Conservation (phyloP, 352 stramenopile species). For the Pythium aristosporum region DNA sequence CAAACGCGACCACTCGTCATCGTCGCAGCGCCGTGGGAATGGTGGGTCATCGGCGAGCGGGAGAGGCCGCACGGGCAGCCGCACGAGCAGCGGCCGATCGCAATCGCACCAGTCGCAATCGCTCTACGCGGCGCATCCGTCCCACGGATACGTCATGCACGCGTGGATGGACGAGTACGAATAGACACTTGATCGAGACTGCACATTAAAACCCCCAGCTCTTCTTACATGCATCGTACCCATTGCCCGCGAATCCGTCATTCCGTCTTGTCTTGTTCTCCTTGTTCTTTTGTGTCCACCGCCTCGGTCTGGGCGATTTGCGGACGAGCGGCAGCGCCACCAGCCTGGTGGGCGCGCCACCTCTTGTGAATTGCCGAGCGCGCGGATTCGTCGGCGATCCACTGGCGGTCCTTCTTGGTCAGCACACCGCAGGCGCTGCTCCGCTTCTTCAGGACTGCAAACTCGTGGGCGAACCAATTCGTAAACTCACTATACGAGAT, state of each 20-base stretch:
- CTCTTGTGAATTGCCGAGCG: constrained; percentile 45
- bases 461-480: constrained; percentile 67
- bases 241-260: no score
- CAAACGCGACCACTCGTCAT: constrained; percentile 23
- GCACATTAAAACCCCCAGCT: no score
- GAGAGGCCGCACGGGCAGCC: constrained; percentile 2
- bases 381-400: constrained; percentile 60
- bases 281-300: no score
- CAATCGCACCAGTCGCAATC: background rate
- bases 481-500: constrained; percentile 73
- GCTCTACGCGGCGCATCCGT: constrained; percentile 18
- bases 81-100: constrained; percentile 6
- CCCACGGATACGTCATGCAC: constrained; percentile 62
- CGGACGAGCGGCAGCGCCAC: background rate
- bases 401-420: constrained; percentile 52
- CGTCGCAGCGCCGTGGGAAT: constrained; percentile 21
- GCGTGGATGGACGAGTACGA: constrained; percentile 61
- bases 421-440: constrained; percentile 58
- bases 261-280: background rate
- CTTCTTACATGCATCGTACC: background rate
- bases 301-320: background rate
- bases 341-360: constrained; percentile 38
- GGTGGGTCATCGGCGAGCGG: background rate
- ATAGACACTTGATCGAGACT: background rate
- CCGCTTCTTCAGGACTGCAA: constrained; percentile 44